Conservation (phyloP, 352 stramenopile genomes). For the Pythium graminicola region DNA sequence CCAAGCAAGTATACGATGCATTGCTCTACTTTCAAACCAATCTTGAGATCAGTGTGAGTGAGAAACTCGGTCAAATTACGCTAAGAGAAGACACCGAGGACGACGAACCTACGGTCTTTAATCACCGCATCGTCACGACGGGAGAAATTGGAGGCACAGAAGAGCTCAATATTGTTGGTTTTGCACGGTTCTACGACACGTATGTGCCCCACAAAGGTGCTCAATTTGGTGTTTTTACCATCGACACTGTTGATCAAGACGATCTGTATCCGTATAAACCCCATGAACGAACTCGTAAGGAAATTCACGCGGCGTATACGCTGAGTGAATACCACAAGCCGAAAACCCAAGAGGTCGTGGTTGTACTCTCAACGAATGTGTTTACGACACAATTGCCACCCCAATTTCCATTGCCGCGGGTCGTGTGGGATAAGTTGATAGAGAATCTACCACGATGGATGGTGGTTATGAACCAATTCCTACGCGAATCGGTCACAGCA, state of each 20-base stretch:
- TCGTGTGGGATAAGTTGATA: constrained; percentile 10
- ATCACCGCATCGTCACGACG: constrained; percentile 40
- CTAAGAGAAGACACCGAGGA: constrained; percentile 44
- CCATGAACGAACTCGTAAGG: constrained; percentile 17
- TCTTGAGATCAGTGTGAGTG: constrained; percentile 55
- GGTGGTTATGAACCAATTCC: constrained; percentile 10
- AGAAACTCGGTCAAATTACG: constrained; percentile 39
- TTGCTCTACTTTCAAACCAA: constrained; percentile 40
- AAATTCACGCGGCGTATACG: constrained; percentile 21
- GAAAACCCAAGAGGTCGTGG: constrained; percentile 11
- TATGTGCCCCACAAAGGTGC: constrained; percentile 9
- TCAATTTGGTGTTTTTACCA: constrained; percentile 26
- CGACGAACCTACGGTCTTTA: constrained; percentile 27
- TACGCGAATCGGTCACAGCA: constrained; percentile 5
- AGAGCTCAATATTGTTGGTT: constrained; percentile 20
- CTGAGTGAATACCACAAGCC: constrained; percentile 11
- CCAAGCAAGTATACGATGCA: constrained; percentile 50
- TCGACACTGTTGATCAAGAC: constrained; percentile 38
- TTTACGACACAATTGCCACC: constrained; percentile 13
- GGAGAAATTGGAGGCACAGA: constrained; percentile 14
- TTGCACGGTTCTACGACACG: constrained; percentile 28
- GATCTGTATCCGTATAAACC: constrained; percentile 41
- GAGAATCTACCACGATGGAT: constrained; percentile 14
- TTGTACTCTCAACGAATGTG: constrained; percentile 13
- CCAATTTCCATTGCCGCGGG: neutral